phyloP scores from a whole-genome alignment of 2,329 filamentous ascomycete genomes.

The Thielaviopsis cerberus region DNA sequence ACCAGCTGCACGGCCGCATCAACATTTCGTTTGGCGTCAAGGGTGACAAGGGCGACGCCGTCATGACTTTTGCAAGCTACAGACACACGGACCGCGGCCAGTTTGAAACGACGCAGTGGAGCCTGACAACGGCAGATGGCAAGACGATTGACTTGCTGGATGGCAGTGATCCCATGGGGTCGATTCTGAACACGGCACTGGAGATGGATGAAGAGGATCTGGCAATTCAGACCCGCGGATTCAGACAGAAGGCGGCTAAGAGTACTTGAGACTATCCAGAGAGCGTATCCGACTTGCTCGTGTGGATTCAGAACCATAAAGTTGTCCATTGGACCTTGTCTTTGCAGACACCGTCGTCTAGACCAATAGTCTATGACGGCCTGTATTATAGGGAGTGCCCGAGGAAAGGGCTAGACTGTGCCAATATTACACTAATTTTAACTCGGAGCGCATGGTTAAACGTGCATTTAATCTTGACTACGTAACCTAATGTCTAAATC shows the following conservation, averaged over 20 bases:
- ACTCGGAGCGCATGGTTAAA: too few relatives aligned
- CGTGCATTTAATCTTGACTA: too few relatives aligned
- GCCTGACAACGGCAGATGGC: conserved; percentile 48
- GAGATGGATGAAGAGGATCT: conserved; percentile 22
- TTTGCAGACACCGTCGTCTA: too few relatives aligned
- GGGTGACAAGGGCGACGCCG: conserved; percentile 50
- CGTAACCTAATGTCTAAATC: too few relatives aligned
- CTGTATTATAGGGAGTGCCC: too few relatives aligned
- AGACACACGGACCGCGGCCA: conserved; percentile 39
- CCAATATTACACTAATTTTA: too few relatives aligned
- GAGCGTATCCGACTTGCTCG: too few relatives aligned
- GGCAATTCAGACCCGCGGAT: conserved; percentile 27
- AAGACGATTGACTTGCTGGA: conserved; percentile 54
- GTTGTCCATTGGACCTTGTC: too few relatives aligned
- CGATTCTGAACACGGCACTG: conserved; percentile 24
- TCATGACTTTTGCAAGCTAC: conserved; percentile 65
- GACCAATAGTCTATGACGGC: too few relatives aligned
- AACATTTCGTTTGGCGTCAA: conserved; percentile 75
- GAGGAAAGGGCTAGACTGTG: too few relatives aligned
- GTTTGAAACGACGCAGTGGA: conserved; percentile 88
- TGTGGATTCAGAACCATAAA: too few relatives aligned
- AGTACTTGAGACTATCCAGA: neutral
- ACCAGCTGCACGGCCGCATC: conserved; percentile 81
- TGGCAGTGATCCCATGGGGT: conserved; percentile 48
- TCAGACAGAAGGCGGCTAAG: conserved; percentile 26